These are phyloP conservation scores for Zea luxurians DNA, from an alignment of 176 grass and related monocot genomes.

Conservation along the genomic window DNA sequence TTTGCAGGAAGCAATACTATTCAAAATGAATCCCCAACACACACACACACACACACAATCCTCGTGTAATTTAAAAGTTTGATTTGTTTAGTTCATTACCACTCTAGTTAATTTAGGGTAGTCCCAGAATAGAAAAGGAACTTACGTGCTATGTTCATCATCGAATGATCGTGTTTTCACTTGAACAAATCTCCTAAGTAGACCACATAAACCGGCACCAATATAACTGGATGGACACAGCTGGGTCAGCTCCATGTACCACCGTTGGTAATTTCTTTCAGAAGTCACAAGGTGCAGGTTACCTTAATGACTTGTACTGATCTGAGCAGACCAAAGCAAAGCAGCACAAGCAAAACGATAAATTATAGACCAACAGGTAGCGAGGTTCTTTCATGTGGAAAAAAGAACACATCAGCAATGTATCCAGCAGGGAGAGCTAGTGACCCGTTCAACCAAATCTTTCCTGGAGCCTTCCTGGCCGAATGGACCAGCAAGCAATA, in stretches of 20 bases:
- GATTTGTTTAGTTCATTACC: not conserved
- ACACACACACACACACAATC: not conserved
- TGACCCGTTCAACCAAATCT: no score
- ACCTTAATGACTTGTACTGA: not conserved
- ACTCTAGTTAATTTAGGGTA: no score
- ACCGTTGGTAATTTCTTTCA: not conserved
- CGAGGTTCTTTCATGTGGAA: slow-evolving; percentile 40
- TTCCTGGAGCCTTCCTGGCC: no score
- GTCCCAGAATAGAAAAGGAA: not conserved
- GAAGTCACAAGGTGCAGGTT: not conserved
- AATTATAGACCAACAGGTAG: slow-evolving; percentile 17
- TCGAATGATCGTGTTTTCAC: no score
- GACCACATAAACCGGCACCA: not conserved
- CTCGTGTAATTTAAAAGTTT: not conserved
- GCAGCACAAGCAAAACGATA: slow-evolving; percentile 17
- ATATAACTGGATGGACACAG: not conserved
- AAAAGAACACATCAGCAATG: not conserved
- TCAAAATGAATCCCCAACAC: not conserved
- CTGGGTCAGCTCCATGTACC: not conserved
- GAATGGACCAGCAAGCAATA: no score
- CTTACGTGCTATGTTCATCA: no score
- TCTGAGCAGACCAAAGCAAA: not conserved
- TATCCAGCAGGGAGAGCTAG: not conserved
- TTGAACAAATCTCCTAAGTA: no score
- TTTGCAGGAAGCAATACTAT: not conserved